A percentile compares a stretch with the other conserved stretches of the same genome.
These are phyloP conservation scores for Solanum aculeatissimum DNA, from an alignment of 305 asterid genomes.

Conservation along the genomic window DNA sequence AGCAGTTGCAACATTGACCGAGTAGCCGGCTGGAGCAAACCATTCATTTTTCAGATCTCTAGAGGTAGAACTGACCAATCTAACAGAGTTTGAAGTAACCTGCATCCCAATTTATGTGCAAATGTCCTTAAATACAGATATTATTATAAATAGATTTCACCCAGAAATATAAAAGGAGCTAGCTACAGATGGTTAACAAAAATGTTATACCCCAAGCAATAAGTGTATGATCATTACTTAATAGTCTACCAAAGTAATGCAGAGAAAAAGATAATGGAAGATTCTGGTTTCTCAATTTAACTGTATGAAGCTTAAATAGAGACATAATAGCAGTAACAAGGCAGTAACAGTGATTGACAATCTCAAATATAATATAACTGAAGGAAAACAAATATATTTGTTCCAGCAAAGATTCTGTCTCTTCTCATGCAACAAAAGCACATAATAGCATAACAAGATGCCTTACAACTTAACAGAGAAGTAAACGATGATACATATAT, in stretches of 20 bases:
- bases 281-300: background rate
- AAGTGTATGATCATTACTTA: background rate
- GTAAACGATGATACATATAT: background rate
- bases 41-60: constrained; percentile 67
- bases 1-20: constrained; percentile 92
- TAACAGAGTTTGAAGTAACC: constrained; percentile 74
- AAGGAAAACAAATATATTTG: background rate
- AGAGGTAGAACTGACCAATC: constrained; percentile 67
- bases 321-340: background rate
- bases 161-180: background rate
- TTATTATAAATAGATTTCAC: background rate
- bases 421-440: background rate
- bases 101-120: constrained; percentile 19
- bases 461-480: background rate
- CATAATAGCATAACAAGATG: background rate
- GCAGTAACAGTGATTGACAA: background rate
- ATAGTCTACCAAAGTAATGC: background rate
- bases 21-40: constrained; percentile 66
- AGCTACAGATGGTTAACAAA: background rate
- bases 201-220: background rate
- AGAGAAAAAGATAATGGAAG: background rate
- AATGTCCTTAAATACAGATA: background rate
- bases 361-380: background rate
- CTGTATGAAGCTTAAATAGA: background rate
- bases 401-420: background rate